A percentile compares a stretch with the other conserved stretches of the same genome.
Conservation (phyloP, 345 rosid genomes). For the Camelina laxa region DNA sequence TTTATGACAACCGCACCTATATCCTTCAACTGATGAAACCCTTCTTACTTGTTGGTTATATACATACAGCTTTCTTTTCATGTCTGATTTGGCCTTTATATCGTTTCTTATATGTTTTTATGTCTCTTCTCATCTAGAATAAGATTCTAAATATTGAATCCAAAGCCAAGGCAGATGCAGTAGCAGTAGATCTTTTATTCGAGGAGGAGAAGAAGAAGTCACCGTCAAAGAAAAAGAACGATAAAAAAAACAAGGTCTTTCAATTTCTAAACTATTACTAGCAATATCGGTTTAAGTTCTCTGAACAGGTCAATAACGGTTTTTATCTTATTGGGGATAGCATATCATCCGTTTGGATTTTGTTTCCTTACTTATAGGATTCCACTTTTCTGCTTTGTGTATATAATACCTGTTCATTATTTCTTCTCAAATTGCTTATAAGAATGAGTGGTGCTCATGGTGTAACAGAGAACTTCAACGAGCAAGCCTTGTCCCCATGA, state of each 20-base stretch:
- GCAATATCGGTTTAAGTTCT: background rate
- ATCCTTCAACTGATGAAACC: constrained; percentile 29
- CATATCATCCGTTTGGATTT: background rate
- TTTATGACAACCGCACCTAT: constrained; percentile 28
- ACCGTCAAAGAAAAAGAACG: constrained; percentile 21
- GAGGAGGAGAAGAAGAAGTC: constrained; percentile 8
- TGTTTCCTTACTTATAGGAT: background rate
- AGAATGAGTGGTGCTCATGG: constrained; percentile 24
- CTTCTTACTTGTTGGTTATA: constrained; percentile 28
- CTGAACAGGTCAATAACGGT: background rate
- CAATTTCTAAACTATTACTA: background rate
- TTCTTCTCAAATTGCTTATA: background rate
- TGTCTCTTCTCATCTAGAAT: constrained; percentile 12
- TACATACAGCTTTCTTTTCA: constrained; percentile 1
- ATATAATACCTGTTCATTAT: background rate
- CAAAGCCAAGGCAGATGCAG: constrained; percentile 22
- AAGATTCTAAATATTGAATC: background rate
- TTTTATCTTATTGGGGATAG: background rate
- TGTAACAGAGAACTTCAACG: constrained; percentile 30
- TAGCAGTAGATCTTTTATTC: constrained; percentile 1
- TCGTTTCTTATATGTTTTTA: background rate
- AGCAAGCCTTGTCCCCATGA: background rate
- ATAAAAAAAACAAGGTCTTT: constrained; percentile 25
- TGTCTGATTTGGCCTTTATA: background rate
- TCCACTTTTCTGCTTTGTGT: background rate